Evolutionary conservation across 345 rosid species (phyloP), one percentile per base, ranked within the genome.

Genomic region (Pugionium cornutum): DNA sequence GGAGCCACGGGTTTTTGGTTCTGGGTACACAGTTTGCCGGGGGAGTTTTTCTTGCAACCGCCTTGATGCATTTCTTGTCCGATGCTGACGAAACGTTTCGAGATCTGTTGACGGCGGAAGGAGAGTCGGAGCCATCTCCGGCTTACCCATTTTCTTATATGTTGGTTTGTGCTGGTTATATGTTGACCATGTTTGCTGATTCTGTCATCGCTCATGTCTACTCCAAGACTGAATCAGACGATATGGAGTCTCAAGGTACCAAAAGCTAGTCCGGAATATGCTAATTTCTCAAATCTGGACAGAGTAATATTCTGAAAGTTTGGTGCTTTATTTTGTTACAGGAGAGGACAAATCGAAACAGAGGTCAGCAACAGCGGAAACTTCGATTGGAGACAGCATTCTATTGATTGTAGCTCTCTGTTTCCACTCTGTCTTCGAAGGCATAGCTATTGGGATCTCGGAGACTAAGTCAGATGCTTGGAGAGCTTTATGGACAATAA

Each of bases 351-450:
- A 67, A 60, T 31, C 49, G 50, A 58, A 36, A 2, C 40, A 64
- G 47, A 59, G 1, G 2, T 28, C 33, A 57, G 53, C 53, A 9
- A 33, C 69, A 35, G 33, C 58, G 0, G 80, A 46, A 8, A 76
- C 80, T 10, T 87, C 89, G 6, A 28, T 86, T 1, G 91, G 96
- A 45, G 96, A 91, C 44, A 88, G 87, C 71, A 73, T 91, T 49
- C 53, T 91, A 27, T 61, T 91, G 80, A 88, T 91, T 0, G 58
- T 80, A 1, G 96, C 97, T 5, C 72, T 91, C 67, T 91, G 97
- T 66, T 88, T 91, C 78, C 97, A 91, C 81, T 91, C 96, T 1
- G 80, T 91, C 0, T 90, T 90, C 42, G 97, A 87, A 69, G 97
- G 97, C 56, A 83, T 86, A 42, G 96, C 96, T 1, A 84, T 84